Conservation (phyloP, 345 rosid species). For the Eucalyptus regnans region DNA sequence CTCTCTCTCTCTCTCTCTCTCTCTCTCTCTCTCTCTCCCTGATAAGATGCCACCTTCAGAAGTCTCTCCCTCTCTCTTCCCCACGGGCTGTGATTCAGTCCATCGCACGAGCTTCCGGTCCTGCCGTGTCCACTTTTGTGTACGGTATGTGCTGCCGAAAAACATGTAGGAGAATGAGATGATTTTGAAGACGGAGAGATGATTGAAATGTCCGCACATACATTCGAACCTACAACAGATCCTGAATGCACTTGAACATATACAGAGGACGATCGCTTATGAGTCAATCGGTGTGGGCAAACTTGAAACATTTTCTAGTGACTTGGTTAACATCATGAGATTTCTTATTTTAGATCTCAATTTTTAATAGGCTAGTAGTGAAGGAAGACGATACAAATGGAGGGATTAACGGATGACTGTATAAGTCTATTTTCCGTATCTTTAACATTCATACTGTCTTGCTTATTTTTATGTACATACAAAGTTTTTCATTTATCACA, state of each 20-base stretch:
- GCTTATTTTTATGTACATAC: neutral
- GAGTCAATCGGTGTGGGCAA: neutral
- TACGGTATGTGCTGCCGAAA: neutral
- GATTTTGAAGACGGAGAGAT: neutral
- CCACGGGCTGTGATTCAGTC: neutral
- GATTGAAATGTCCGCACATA: neutral
- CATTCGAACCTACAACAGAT: neutral
- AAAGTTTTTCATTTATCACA: neutral
- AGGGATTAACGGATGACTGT: accelerated
- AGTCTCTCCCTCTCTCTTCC: neutral
- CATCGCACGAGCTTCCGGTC: neutral
- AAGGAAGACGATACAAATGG: neutral
- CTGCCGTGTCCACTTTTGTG: neutral
- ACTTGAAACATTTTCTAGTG: neutral
- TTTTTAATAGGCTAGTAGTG: neutral
- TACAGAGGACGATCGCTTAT: accelerated
- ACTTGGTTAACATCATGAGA: accelerated
- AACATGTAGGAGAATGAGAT: neutral
- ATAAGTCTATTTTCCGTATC: neutral
- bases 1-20: neutral
- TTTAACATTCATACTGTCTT: neutral
- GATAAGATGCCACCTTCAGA: neutral
- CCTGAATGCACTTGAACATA: neutral
- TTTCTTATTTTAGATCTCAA: neutral
- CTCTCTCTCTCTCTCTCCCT: neutral